These are phyloP conservation scores for Obelidium mucronatum DNA, from an alignment of 192 early-diverging fungal species.

Conservation along the genomic window DNA sequence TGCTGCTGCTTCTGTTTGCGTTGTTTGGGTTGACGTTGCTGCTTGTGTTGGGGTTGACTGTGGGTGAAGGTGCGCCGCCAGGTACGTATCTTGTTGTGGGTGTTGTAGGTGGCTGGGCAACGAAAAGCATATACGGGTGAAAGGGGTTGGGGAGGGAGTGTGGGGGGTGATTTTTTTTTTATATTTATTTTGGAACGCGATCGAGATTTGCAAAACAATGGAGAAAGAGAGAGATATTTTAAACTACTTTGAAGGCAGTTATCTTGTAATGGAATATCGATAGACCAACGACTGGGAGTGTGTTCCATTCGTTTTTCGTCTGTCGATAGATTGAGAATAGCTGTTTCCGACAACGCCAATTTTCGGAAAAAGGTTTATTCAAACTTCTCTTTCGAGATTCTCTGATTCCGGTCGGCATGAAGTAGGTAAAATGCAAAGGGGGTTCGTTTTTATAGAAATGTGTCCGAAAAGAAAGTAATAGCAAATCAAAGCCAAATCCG, in stretches of 20 bases:
- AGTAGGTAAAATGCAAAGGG: too few species aligned
- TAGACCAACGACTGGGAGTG: not conserved
- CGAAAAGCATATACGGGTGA: slow-evolving; percentile 24
- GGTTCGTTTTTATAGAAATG: too few species aligned
- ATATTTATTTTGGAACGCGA: too few species aligned
- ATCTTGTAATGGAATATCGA: not conserved
- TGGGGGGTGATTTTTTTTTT: not conserved
- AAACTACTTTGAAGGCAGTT: not conserved
- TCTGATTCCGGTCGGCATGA: too few species aligned
- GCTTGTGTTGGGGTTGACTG: not conserved
- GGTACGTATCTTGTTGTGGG: slow-evolving; percentile 27
- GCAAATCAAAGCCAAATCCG: too few species aligned
- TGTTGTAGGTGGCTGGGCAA: slow-evolving; percentile 33
- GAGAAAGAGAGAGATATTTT: not conserved
- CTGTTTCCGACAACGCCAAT: too few species aligned
- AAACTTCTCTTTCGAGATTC: too few species aligned
- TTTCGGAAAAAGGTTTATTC: too few species aligned
- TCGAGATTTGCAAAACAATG: not conserved
- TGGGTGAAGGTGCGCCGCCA: not conserved
- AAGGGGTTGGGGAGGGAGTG: not conserved
- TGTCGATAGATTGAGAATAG: too few species aligned
- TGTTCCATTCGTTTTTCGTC: too few species aligned
- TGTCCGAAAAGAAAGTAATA: too few species aligned
- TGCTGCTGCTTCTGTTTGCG: not conserved
- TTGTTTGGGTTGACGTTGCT: not conserved